Conservation (phyloP, 306 rosid genomes). For the Citrullus amarus region DNA sequence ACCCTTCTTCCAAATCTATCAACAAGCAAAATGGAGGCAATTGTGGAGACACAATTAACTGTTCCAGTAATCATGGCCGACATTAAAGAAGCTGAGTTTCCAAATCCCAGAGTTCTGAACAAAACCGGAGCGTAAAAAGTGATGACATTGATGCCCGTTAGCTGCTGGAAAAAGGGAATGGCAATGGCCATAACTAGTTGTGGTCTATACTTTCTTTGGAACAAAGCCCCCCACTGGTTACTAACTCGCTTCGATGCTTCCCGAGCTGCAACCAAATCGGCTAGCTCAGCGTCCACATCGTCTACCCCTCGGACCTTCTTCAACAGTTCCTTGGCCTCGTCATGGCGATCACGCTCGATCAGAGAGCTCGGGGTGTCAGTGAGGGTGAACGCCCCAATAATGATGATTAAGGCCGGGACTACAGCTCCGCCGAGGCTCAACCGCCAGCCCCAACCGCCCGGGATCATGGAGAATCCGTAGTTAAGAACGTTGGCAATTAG, state of each 20-base stretch:
- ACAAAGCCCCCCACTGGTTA: conserved; percentile 42
- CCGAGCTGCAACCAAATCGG: conserved; percentile 44
- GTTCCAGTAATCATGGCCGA: conserved; percentile 51
- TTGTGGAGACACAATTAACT: conserved; percentile 35
- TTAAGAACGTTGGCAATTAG: conserved; percentile 47
- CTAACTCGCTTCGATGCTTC: conserved; percentile 32
- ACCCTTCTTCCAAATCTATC: conserved; percentile 58
- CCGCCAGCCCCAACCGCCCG: conserved; percentile 70
- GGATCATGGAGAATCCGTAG: conserved; percentile 35
- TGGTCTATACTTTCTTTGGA: conserved; percentile 52
- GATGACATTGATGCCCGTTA: conserved; percentile 70
- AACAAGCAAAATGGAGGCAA: conserved; percentile 31
- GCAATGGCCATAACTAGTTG: conserved; percentile 46
- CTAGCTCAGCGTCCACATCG: conserved; percentile 46
- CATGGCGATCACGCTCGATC: conserved; percentile 31
- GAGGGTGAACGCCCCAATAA: conserved; percentile 40
- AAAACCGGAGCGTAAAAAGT: conserved; percentile 73
- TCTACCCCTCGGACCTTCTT: conserved; percentile 29
- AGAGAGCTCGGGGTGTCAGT: conserved; percentile 75
- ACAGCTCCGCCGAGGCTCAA: conserved; percentile 66
- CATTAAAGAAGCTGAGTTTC: conserved; percentile 45
- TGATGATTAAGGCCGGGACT: conserved; percentile 53
- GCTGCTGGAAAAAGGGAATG: conserved; percentile 73
- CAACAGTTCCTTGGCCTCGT: conserved; percentile 37
- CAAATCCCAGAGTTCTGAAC: conserved; percentile 70